Conservation (phyloP, 2,329 filamentous ascomycete species). For the Diaporthe sp. region DNA sequence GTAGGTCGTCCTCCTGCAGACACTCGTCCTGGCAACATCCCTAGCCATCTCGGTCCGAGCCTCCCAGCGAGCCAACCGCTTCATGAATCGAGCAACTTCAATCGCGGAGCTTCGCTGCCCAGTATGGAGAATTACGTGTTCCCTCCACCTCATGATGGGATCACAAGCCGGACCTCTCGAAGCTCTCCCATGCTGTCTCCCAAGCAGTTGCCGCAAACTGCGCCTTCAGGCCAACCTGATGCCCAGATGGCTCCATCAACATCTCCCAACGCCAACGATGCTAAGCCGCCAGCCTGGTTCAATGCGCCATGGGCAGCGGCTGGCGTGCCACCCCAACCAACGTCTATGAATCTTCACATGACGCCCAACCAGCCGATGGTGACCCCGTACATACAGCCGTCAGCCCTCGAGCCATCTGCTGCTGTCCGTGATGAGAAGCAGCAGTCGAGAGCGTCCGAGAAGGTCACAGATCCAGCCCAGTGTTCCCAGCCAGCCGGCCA, state of each 20-base stretch:
- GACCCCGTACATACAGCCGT: conserved; percentile 4
- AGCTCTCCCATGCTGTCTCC: conserved; percentile 42
- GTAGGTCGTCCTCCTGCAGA: background rate
- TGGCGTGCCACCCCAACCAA: conserved; percentile 29
- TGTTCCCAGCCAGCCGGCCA: background rate
- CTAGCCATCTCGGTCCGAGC: background rate
- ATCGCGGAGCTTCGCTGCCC: conserved; percentile 32
- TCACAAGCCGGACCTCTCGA: conserved; percentile 25
- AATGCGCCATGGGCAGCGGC: conserved; percentile 31
- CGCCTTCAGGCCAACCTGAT: background rate
- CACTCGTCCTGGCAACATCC: background rate
- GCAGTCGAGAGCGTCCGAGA: background rate
- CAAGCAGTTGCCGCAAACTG: conserved; percentile 38
- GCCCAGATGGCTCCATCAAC: background rate
- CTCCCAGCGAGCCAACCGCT: conserved; percentile 2
- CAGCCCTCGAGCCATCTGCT: background rate
- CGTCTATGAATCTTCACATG: background rate
- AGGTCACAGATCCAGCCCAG: background rate
- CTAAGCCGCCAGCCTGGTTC: background rate
- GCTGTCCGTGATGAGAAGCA: background rate
- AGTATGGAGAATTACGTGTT: conserved; percentile 42
- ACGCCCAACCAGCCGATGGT: background rate
- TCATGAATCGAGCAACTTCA: background rate
- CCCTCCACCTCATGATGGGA: conserved; percentile 24
- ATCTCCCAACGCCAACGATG: background rate